These are phyloP conservation scores for Krasilnikovozyma curviuscula DNA, from an alignment of 768 basidiomycete genomes.

Conservation along the genomic window DNA sequence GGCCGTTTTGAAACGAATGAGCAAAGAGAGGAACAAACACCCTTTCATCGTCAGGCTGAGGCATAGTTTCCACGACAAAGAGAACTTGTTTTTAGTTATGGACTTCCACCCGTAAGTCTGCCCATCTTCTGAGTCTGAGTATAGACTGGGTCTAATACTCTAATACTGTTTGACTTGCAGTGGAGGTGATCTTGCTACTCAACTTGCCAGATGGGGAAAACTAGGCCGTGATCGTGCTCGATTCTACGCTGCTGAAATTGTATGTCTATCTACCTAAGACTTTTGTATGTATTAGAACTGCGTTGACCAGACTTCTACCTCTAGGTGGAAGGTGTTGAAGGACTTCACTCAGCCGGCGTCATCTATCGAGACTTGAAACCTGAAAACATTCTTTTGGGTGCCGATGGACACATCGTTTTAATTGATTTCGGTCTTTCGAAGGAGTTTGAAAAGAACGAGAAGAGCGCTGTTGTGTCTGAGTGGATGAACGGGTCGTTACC, in stretches of 20 bases:
- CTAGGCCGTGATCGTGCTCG: conserved; percentile 82
- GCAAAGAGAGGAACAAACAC: conserved; percentile 46
- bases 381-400: conserved; percentile 85
- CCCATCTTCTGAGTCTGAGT: background rate
- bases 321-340: conserved; percentile 69
- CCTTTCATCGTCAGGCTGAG: conserved; percentile 90
- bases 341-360: conserved; percentile 52
- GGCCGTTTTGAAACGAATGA: conserved; percentile 82
- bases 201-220: conserved; percentile 86
- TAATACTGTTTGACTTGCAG: conserved; percentile 54
- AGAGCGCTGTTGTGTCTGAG: conserved; percentile 35
- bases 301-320: background rate
- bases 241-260: conserved; percentile 94
- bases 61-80: conserved; percentile 96
- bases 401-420: conserved; percentile 85
- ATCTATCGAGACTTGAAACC: conserved; percentile 96
- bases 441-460: too few relatives aligned
- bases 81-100: conserved; percentile 93
- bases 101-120: conserved; percentile 30
- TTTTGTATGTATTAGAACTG: background rate
- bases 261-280: conserved; percentile 3
- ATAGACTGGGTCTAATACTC: background rate
- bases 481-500: conserved; percentile 61
- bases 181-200: conserved; percentile 94
- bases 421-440: conserved; percentile 63